Evolutionary conservation across 2,329 filamentous ascomycete genomes (phyloP).

Genomic region (Chrysoporthe austroafricana): DNA sequence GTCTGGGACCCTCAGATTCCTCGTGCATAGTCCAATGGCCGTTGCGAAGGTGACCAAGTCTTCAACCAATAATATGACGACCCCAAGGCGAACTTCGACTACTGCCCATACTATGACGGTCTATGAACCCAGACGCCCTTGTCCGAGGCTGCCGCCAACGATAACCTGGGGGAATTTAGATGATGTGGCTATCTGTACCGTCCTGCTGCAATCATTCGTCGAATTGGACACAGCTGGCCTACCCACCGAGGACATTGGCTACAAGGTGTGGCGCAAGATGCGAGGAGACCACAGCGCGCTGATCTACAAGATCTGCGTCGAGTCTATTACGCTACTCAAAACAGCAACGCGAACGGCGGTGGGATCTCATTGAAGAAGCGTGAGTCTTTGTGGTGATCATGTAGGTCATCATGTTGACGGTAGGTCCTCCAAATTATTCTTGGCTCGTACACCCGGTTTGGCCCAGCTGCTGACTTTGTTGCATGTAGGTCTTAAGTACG

Average conservation of each 20-base stretch:
- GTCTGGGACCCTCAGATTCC: too few relatives aligned
- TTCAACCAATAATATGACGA: conserved; percentile 61
- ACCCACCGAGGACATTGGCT: conserved; percentile 53
- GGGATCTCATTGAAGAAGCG: background rate
- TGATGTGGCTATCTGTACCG: conserved; percentile 53
- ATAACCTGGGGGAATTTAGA: conserved; percentile 57
- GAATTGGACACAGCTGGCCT: conserved; percentile 51
- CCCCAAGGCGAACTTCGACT: conserved; percentile 69
- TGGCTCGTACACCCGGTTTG: too few relatives aligned
- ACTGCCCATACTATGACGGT: conserved; percentile 40
- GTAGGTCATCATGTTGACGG: conserved; percentile 65
- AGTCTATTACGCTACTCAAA: conserved; percentile 69
- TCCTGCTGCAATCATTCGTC: conserved; percentile 59
- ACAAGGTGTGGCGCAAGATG: conserved; percentile 47
- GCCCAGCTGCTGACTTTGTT: background rate
- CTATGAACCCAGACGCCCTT: conserved; percentile 51
- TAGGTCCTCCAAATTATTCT: too few relatives aligned
- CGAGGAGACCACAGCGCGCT: conserved; percentile 46
- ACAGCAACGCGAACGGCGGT: conserved; percentile 44
- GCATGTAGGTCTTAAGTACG: conserved; percentile 49
- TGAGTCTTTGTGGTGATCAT: conserved; percentile 52
- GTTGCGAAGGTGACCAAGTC: too few relatives aligned
- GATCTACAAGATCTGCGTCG: conserved; percentile 56
- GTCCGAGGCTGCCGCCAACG: conserved; percentile 60
- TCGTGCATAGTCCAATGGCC: background rate